Evolutionary conservation across 2,329 filamentous ascomycete genomes (phyloP).

Genomic region (Trichophaea hybrida): DNA sequence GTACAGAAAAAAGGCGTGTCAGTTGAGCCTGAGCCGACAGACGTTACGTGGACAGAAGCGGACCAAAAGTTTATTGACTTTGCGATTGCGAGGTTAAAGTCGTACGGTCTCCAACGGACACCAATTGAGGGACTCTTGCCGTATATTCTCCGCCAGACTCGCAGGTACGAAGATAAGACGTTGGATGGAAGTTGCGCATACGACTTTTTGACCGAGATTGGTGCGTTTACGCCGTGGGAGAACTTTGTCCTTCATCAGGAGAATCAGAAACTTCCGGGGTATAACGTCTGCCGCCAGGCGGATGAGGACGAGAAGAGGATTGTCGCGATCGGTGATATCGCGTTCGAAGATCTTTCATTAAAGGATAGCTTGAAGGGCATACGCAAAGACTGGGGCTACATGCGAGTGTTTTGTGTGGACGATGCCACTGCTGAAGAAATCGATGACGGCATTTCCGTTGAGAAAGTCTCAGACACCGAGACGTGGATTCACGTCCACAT

Average conservation of each 20-base stretch:
- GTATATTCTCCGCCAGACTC: slow-evolving; percentile 46
- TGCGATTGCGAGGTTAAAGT: slow-evolving; percentile 52
- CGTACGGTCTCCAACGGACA: slow-evolving; percentile 40
- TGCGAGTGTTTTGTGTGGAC: slow-evolving; percentile 61
- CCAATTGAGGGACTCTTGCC: slow-evolving; percentile 48
- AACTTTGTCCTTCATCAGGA: slow-evolving; percentile 48
- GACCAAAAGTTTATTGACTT: slow-evolving; percentile 50
- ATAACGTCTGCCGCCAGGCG: slow-evolving; percentile 10
- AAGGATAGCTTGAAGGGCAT: slow-evolving; percentile 38
- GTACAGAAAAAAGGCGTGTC: slow-evolving; percentile 18
- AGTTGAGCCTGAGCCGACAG: slow-evolving; percentile 14
- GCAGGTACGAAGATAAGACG: slow-evolving; percentile 43
- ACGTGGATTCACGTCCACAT: slow-evolving; percentile 68
- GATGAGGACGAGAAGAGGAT: slow-evolving; percentile 7
- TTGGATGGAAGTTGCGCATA: slow-evolving; percentile 40
- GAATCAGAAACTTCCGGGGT: slow-evolving; percentile 35
- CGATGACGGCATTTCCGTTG: slow-evolving; percentile 65
- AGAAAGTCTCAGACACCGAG: slow-evolving; percentile 40
- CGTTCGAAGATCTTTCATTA: slow-evolving; percentile 30
- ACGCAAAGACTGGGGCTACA: slow-evolving; percentile 45
- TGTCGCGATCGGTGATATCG: slow-evolving; percentile 11
- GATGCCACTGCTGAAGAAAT: slow-evolving; percentile 51
- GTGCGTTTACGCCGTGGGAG: slow-evolving; percentile 56
- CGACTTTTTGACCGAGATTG: slow-evolving; percentile 62
- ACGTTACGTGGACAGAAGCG: slow-evolving; percentile 35